Percentiles rank a stretch among this genome's conserved stretches.
phyloP scores from a whole-genome alignment of 1,139 yeast genomes.

The Candida smagusa region DNA sequence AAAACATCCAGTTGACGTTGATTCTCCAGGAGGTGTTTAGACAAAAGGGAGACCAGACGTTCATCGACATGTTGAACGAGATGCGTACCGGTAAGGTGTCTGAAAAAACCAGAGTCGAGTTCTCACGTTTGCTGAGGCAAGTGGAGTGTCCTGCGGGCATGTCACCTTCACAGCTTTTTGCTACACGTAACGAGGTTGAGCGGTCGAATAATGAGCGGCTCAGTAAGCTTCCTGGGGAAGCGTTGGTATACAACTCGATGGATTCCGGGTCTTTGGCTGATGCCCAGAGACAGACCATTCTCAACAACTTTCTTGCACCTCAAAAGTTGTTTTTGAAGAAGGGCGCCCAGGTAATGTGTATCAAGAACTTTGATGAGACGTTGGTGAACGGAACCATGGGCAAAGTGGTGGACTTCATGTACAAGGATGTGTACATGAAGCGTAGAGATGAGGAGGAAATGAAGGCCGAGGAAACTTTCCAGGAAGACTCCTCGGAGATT shows the following conservation, averaged over 20 bases:
- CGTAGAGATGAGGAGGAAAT: constrained; percentile 13
- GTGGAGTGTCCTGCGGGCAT: constrained; percentile 63
- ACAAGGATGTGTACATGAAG: constrained; percentile 33
- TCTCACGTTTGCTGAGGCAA: constrained; percentile 54
- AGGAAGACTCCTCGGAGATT: constrained; percentile 1
- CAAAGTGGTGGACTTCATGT: constrained; percentile 51
- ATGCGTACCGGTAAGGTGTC: constrained; percentile 74
- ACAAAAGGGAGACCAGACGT: constrained; percentile 76
- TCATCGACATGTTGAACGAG: constrained; percentile 83
- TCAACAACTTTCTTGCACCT: constrained; percentile 75
- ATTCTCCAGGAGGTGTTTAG: constrained; percentile 81
- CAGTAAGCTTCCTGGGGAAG: constrained; percentile 45
- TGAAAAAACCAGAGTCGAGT: constrained; percentile 50
- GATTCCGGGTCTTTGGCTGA: constrained; percentile 62
- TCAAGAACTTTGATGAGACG: constrained; percentile 82
- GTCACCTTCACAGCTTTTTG: constrained; percentile 81
- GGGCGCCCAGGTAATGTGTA: constrained; percentile 95
- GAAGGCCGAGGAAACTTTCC: constrained; percentile 4
- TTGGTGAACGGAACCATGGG: constrained; percentile 94
- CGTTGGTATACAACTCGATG: constrained; percentile 47
- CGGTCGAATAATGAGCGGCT: constrained; percentile 64
- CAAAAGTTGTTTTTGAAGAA: constrained; percentile 57
- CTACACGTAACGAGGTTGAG: constrained; percentile 84
- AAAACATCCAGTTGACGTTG: constrained; percentile 61
- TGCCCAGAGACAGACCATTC: constrained; percentile 39